Base-by-base conservation (phyloP, 257 asterid genomes). In the Prunella vulgaris region DNA sequence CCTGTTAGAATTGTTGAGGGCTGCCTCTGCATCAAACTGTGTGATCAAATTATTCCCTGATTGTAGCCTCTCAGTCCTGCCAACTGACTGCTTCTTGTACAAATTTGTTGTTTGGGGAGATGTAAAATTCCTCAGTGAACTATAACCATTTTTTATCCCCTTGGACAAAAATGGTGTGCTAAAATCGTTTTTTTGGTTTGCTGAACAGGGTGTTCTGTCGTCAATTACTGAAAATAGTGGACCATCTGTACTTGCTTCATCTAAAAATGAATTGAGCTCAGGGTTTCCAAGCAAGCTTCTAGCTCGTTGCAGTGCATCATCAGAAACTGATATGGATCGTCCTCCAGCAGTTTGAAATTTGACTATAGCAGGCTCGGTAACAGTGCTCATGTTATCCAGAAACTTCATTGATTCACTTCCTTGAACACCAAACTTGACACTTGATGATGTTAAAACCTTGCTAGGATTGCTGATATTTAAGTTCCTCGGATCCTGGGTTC, bases 291-390 rank as follows among this genome's bases (percentile, higher is more conserved):
- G 97, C 70, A 94, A 85, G 79, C 86, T 86, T 75, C 81, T 87
- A 24, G 99, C 99, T 37, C 92, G 95, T 73, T 82, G 76, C 84
- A 94, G 76, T 77, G 97, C 99, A 76, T 89, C 95, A 62, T 72
- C 73, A 12, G 97, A 94, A 73, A 94, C 89, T 20, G 99, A 86
- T 78, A 94, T 83, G 63, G 97, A 89, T 82, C 96, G 85, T 67
- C 97, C 99, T 32, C 97, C 99, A 37, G 99, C 97, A 65, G 99
- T 94, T 6, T 87, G 97, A 80, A 91, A 94, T 83, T 81, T 89
- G 64, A 94, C 70, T 3, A 90, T 84, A 77, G 95, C 83, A 73
- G 96, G 84, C 79, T 85, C 81, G 20, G 67, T 51, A 53, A 81
- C 78, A 60, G 74, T 38, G 14, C 68, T 83, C 69, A 78, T 48